Evolutionary conservation across 2,329 filamentous ascomycete genomes (phyloP), one percentile per base, ranked within the genome.

Genomic region (Cladosporium sp.): DNA sequence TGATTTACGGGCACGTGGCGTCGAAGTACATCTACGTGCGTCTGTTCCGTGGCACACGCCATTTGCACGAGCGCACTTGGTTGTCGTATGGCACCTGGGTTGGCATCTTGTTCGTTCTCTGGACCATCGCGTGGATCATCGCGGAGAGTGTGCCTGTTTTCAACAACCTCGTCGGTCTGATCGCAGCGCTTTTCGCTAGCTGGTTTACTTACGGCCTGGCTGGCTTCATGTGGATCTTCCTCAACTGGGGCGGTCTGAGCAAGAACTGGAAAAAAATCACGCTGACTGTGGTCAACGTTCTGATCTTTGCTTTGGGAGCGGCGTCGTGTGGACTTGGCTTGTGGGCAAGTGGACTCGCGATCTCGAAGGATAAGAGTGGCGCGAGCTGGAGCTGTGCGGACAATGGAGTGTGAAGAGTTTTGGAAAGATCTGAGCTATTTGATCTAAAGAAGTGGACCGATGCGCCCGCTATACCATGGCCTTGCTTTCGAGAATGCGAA

Each of bases 91-190:
- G 83, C 10, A 82, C 82, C 11, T 92, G 89, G 90, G 71, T 87
- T 10, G 82, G 71, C 10, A 86, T 92, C 57, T 84, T 85, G 0
- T 73, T 82, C 0, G 75, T 71, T 7, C 77, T 88, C 24, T 91
- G 88, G 86, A 70, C 86, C n/a, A 68, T 90, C 3, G 86, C 87
- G 4, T 90, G 86, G 81, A 78, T 92, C 67, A 88, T 92, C 67
- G 88, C 90, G 4, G 85, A 90, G 74, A 86, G 87, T 0, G 89
- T 92, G 21, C 90, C 90, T 0, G 85, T 88, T 62, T 92, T 92
- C 80, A 88, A 87, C 74, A 83, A 87, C 65, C 78, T 92, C 15
- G 80, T 92, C 14, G 86, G 86, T 2, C 77, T 92, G 57, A 87
- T 91, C 65, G 77, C 71, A 10, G 72, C 87, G 1, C 77, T 90